A percentile compares a stretch with the other conserved stretches of the same genome.
phyloP scores from a whole-genome alignment of 106 monocot species.

The Phalaenopsis aphrodite region DNA sequence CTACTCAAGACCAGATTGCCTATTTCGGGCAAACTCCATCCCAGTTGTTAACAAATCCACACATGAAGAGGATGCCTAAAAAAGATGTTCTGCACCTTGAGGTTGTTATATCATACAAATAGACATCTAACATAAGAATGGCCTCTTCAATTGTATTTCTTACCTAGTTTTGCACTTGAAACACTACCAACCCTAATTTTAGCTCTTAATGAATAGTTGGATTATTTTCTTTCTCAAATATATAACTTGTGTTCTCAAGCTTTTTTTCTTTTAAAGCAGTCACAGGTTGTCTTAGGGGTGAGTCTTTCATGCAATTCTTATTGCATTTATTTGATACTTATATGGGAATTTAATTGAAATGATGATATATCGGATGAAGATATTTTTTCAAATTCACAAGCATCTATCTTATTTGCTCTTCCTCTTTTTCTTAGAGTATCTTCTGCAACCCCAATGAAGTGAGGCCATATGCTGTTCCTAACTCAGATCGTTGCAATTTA shows the following conservation, averaged over 20 bases:
- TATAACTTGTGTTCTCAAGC: neutral
- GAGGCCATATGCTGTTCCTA: conserved; percentile 68
- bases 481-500: conserved; percentile 79
- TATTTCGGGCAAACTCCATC: conserved; percentile 98
- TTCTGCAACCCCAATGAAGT: conserved; percentile 81
- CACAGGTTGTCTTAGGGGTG: neutral
- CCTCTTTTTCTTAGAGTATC: conserved; percentile 52
- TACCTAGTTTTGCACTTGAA: neutral
- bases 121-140: neutral
- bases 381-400: neutral
- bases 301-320: neutral
- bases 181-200: neutral
- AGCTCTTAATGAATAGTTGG: neutral
- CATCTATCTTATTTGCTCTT: neutral
- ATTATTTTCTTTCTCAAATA: neutral
- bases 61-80: conserved; percentile 58
- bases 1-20: conserved; percentile 94
- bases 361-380: neutral
- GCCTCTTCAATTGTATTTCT: neutral
- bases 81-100: conserved; percentile 68
- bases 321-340: neutral
- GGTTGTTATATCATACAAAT: conserved; percentile 30
- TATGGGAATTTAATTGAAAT: neutral
- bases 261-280: neutral
- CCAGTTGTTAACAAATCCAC: conserved; percentile 74